Conservation (phyloP, 179 eudicot species). For the Vitellaria paradoxa region DNA sequence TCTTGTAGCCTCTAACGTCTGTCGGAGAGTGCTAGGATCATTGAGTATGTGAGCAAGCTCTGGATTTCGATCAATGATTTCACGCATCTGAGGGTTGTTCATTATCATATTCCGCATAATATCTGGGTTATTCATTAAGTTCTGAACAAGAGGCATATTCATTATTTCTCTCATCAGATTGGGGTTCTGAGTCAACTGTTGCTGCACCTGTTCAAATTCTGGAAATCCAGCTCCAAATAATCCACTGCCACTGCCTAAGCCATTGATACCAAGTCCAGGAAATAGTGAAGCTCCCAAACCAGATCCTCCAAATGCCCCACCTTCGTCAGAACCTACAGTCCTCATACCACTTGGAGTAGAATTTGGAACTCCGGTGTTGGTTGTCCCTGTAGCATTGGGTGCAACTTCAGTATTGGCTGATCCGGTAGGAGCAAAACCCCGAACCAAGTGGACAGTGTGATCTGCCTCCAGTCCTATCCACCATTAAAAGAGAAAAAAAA, state of each 20-base stretch:
- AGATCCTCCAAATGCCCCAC: conserved; percentile 50
- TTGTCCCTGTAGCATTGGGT: conserved; percentile 23
- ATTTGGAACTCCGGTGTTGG: conserved; percentile 39
- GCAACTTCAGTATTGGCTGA: conserved; percentile 20
- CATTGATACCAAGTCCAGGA: conserved; percentile 60
- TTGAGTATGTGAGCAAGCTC: conserved; percentile 95
- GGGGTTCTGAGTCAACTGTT: conserved; percentile 80
- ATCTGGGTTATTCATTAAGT: conserved; percentile 91
- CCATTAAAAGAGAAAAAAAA: neutral
- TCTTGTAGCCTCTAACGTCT: conserved; percentile 87
- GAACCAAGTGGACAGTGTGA: conserved; percentile 89
- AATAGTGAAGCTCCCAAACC: conserved; percentile 58
- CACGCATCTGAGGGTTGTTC: conserved; percentile 99
- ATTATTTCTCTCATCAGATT: conserved; percentile 94
- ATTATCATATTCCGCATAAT: conserved; percentile 75
- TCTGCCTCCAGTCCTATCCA: conserved; percentile 76
- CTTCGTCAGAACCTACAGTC: conserved; percentile 38
- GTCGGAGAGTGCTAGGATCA: conserved; percentile 91
- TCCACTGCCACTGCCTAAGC: conserved; percentile 37
- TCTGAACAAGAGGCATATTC: conserved; percentile 90
- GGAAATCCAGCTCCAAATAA: conserved; percentile 74
- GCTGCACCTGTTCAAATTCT: conserved; percentile 73
- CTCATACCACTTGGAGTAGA: conserved; percentile 35
- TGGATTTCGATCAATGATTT: conserved; percentile 90
- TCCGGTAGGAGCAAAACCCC: conserved; percentile 64